phyloP scores from a whole-genome alignment of 139 green algal genomes.

The Coelastrella sp. region DNA sequence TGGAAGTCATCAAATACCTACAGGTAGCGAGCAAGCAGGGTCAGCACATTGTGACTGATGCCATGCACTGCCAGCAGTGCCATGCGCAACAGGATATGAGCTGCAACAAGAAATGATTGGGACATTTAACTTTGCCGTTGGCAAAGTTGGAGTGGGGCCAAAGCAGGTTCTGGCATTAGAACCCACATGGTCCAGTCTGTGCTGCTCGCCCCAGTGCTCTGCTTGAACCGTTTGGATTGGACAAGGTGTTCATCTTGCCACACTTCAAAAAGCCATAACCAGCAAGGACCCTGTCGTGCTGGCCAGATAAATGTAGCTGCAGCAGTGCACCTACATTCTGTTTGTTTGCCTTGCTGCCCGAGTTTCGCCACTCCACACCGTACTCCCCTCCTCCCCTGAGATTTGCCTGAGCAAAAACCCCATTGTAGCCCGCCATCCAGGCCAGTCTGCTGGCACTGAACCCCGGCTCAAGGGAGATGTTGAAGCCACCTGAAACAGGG shows the following conservation, averaged over 20 bases:
- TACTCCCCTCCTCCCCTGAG: constrained; percentile 94
- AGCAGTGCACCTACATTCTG: constrained; percentile 77
- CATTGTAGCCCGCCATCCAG: constrained; percentile 67
- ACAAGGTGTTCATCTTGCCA: too few species aligned
- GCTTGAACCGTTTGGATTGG: too few species aligned
- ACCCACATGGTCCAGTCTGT: too few species aligned
- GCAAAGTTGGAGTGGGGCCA: too few species aligned
- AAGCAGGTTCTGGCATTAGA: too few species aligned
- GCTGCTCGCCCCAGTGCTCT: too few species aligned
- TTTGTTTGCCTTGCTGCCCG: constrained; percentile 76
- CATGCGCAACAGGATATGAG: not conserved
- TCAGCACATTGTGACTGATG: not conserved
- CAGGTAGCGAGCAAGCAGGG: not conserved
- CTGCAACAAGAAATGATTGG: not conserved
- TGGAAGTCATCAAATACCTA: constrained; percentile 75
- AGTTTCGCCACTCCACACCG: constrained; percentile 88
- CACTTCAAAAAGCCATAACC: too few species aligned
- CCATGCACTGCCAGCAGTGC: not conserved
- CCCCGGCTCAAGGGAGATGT: constrained; percentile 83
- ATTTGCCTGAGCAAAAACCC: constrained; percentile 81
- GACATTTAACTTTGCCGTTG: too few species aligned
- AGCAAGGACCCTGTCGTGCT: constrained; percentile 52
- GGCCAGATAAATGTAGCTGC: constrained; percentile 72
- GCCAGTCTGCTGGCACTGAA: constrained; percentile 77
- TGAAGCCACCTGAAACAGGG: constrained; percentile 82